Evolutionary conservation across 78 protist species (phyloP), one percentile per base, ranked within the genome.

Genomic region (Bodo saltans): DNA sequence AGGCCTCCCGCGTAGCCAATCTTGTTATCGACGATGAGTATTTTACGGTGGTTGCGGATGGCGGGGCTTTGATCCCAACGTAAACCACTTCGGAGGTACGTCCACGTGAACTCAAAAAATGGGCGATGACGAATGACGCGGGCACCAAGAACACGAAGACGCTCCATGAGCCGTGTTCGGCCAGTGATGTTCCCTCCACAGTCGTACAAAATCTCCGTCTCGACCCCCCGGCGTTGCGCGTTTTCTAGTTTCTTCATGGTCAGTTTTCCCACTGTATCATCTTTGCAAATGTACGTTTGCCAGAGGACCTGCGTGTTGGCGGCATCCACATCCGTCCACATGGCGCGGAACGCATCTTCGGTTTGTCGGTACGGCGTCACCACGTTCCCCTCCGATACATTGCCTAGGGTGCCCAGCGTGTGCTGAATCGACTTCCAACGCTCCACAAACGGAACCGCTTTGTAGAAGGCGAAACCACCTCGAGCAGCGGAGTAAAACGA

Each of bases 31-130:
- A 83, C 68, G 30, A 83, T 2, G 53, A 73, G 25, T 25, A 71
- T 40, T 27, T 83, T 83, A 4, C 87, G 75, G 25, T 83, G 87
- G 68, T 83, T 71, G n/a, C 87, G 33, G 3, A 81, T 72, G 27
- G 8, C 73, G 2, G 74, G 74, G 35, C 73, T 67, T 3, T 2
- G 12, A 27, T 28, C 33, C 39, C 12, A 76, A 23, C 11, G 4
- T 29, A 23, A 2, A 38, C 81, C 81, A 25, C 39, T 2, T 23
- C 3, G 25, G 39, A 17, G 8, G 35, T 39, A 76, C 40, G 27
- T 27, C 32, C 3, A 3, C 69, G 4, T 30, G 39, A n/a, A 12
- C 25, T 67, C 25, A 28, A 12, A 76, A 39, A 76, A 76, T 12
- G 81, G 60, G 37, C 81, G 81, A 39, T 30, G 42, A 27, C 53